Conservation (phyloP, 345 rosid genomes). For the Corymbia maculata region DNA sequence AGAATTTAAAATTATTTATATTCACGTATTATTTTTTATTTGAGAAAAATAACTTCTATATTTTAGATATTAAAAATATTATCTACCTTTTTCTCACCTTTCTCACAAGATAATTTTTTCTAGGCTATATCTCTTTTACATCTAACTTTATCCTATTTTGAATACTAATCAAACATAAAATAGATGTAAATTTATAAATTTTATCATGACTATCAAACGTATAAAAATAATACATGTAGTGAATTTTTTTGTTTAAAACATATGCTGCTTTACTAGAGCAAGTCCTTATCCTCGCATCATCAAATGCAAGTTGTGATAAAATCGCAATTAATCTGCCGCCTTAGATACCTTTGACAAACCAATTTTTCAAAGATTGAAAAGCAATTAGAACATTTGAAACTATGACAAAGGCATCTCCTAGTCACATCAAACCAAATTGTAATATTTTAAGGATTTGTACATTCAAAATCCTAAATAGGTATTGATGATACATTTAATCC, state of each 20-base stretch:
- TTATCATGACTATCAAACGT: not conserved
- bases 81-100: not conserved
- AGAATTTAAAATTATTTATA: no score
- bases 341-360: rapidly evolving
- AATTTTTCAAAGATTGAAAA: not conserved
- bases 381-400: not conserved
- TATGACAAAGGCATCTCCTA: rapidly evolving
- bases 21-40: no score
- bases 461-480: not conserved
- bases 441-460: not conserved
- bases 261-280: not conserved
- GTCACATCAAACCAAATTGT: not conserved
- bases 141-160: no score
- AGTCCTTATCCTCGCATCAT: not conserved
- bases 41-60: not conserved
- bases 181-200: not conserved
- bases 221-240: not conserved
- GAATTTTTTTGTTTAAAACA: not conserved
- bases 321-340: not conserved
- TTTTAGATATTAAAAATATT: no score
- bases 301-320: not conserved
- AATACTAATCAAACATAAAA: rapidly evolving
- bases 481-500: rapidly evolving
- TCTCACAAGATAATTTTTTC: not conserved
- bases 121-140: rapidly evolving